Evolutionary conservation across 2,329 filamentous ascomycete genomes (phyloP).

Genomic region (Colletotrichum cuscutae): DNA sequence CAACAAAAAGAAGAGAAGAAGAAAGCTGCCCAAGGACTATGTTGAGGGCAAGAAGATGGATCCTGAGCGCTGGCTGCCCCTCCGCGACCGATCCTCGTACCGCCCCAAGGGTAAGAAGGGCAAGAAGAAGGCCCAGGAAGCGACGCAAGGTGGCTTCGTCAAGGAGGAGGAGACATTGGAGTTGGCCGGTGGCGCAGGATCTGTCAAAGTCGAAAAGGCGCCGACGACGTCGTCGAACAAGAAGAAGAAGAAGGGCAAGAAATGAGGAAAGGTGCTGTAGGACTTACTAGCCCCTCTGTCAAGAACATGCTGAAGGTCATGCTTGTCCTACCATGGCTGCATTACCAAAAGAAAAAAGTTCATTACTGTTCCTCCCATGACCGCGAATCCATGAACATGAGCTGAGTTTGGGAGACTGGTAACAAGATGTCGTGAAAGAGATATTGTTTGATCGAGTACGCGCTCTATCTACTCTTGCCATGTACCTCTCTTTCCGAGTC

Average conservation of each 20-base stretch:
- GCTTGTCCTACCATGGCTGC: neutral
- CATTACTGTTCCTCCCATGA: neutral
- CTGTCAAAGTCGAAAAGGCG: constrained; percentile 72
- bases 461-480: constrained; percentile 3
- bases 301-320: neutral
- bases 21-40: constrained; percentile 76
- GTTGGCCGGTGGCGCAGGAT: constrained; percentile 70
- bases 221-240: constrained; percentile 47
- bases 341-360: constrained; percentile 1
- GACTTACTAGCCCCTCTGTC: neutral
- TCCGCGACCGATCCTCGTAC: constrained; percentile 90
- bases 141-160: constrained; percentile 87
- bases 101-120: constrained; percentile 92
- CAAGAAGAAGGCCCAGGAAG: constrained; percentile 80
- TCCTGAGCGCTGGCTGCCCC: constrained; percentile 91
- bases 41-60: constrained; percentile 84
- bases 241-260: constrained; percentile 66
- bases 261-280: constrained; percentile 46
- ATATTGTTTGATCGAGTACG: neutral
- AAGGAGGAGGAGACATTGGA: constrained; percentile 77
- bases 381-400: no score
- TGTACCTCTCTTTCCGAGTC: neutral
- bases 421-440: no score
- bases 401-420: no score
- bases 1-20: constrained; percentile 62